A percentile compares a stretch with the other conserved stretches of the same genome.
These are phyloP conservation scores for Verticillium isaacii DNA, from an alignment of 2,329 filamentous ascomycete genomes.

Conservation along the genomic window DNA sequence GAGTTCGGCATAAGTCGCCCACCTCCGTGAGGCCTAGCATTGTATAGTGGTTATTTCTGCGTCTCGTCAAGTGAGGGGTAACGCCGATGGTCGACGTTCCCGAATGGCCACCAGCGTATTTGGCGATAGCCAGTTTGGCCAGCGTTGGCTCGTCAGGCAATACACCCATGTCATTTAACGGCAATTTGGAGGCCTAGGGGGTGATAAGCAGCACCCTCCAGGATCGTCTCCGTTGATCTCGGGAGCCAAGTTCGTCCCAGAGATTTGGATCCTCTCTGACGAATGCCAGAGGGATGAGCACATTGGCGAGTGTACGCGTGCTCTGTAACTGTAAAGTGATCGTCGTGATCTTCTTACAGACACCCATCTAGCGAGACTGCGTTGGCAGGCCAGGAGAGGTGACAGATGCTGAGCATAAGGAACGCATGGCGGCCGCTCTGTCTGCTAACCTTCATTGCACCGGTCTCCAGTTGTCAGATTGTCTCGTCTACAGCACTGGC, in stretches of 20 bases:
- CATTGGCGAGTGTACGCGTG: neutral
- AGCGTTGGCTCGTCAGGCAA: neutral
- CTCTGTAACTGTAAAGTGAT: neutral
- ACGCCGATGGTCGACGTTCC: neutral
- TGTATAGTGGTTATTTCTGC: neutral
- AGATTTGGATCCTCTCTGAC: neutral
- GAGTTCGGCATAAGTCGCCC: neutral
- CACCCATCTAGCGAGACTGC: neutral
- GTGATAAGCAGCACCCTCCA: neutral
- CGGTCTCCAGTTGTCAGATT: neutral
- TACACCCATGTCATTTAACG: neutral
- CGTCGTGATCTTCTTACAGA: neutral
- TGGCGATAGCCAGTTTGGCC: neutral
- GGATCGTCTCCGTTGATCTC: constrained; percentile 7
- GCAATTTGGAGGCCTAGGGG: constrained; percentile 5
- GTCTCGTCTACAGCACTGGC: neutral
- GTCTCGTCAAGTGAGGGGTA: neutral
- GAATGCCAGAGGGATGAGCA: neutral
- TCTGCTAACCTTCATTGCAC: neutral
- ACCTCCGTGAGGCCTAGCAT: too few species aligned
- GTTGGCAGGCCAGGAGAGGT: neutral
- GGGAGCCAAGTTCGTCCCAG: constrained; percentile 3
- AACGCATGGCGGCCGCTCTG: neutral
- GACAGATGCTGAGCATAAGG: too few species aligned
- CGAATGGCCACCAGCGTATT: neutral